phyloP scores from a whole-genome alignment of 768 basidiomycete genomes.

The Auricularia auricula-judae region DNA sequence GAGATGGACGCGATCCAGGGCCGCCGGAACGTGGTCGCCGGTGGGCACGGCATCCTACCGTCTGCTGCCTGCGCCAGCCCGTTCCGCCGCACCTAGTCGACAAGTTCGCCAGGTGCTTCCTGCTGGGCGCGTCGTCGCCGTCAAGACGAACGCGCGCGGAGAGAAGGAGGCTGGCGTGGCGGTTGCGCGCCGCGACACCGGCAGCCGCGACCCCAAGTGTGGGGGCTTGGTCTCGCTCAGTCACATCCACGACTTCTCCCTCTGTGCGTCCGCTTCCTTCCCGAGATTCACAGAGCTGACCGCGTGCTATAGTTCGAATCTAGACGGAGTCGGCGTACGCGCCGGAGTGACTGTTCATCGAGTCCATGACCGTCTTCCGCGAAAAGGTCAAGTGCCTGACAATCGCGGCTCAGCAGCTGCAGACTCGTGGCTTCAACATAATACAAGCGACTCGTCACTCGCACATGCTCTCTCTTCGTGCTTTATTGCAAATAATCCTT shows the following conservation, averaged over 20 bases:
- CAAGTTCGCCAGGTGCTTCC: slow-evolving; percentile 83
- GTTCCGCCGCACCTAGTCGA: slow-evolving; percentile 67
- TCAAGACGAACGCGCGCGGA: slow-evolving; percentile 47
- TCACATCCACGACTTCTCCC: slow-evolving; percentile 82
- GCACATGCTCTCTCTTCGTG: too few relatives aligned
- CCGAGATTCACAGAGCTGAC: too few relatives aligned
- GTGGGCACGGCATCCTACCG: slow-evolving; percentile 97
- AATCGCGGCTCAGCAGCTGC: slow-evolving; percentile 38
- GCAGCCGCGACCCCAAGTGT: slow-evolving; percentile 87
- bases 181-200: slow-evolving; percentile 63
- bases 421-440: too few relatives aligned
- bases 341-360: slow-evolving; percentile 72
- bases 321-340: slow-evolving; percentile 86
- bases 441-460: too few relatives aligned
- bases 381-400: slow-evolving; percentile 57
- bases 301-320: slow-evolving; percentile 50
- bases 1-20: slow-evolving; percentile 89
- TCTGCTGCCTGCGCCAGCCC: slow-evolving; percentile 66
- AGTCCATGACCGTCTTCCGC: slow-evolving; percentile 73
- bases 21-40: slow-evolving; percentile 80
- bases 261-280: slow-evolving; percentile 48
- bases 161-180: slow-evolving; percentile 51
- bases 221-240: slow-evolving; percentile 70
- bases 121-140: slow-evolving; percentile 60
- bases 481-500: too few relatives aligned